Percentiles rank a stretch among this genome's conserved stretches.
Conservation (phyloP, 202 grass and related monocot genomes). For the Zizania palustris region DNA sequence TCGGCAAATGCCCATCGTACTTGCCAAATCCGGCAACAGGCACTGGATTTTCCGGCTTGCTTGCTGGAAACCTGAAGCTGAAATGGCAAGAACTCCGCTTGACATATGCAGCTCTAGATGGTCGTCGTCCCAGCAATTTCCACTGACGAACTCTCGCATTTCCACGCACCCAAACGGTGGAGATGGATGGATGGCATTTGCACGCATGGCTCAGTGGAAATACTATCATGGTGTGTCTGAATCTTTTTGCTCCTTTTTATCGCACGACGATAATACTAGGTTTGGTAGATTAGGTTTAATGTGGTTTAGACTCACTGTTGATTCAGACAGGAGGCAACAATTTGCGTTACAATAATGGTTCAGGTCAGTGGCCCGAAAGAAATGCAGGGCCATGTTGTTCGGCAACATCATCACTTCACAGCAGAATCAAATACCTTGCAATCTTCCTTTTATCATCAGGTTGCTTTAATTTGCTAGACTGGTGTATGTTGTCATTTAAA, state of each 20-base stretch:
- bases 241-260: constrained; percentile 8
- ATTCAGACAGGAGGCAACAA: neutral
- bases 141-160: neutral
- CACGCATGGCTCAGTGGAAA: constrained; percentile 16
- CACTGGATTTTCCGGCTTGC: neutral
- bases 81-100: constrained; percentile 15
- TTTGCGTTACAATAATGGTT: neutral
- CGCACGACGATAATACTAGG: constrained; percentile 16
- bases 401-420: constrained; percentile 9
- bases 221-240: constrained; percentile 42
- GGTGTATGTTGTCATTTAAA: neutral
- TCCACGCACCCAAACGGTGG: neutral
- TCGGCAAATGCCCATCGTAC: neutral
- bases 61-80: neutral
- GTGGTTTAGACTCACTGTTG: constrained; percentile 24
- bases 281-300: constrained; percentile 6
- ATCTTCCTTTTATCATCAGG: neutral
- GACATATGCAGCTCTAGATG: neutral
- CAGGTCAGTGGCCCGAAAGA: neutral
- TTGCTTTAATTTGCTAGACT: neutral
- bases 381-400: constrained; percentile 2
- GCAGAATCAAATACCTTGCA: constrained; percentile 2
- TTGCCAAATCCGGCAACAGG: constrained; percentile 37
- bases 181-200: neutral
- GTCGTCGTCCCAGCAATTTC: neutral